These are phyloP conservation scores for Aspergillus coremiiformis DNA, from an alignment of 495 filamentous ascomycete species.

Conservation along the genomic window DNA sequence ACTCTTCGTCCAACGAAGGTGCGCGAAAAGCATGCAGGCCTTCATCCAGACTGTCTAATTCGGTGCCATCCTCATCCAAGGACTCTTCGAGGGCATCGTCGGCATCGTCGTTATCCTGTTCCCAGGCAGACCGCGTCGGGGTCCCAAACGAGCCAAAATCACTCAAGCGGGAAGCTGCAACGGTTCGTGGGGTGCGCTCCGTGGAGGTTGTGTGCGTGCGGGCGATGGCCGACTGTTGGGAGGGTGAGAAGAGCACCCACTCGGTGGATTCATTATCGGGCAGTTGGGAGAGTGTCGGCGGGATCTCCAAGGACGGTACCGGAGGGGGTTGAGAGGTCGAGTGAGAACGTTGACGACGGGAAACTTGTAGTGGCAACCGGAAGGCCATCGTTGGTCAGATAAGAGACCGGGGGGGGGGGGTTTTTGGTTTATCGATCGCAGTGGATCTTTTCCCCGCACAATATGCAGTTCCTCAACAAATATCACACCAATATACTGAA, in stretches of 20 bases:
- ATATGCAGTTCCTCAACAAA: conserved; percentile 8
- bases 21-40: conserved; percentile 78
- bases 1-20: conserved; percentile 48
- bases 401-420: conserved; percentile 7
- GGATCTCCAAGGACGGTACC: conserved; percentile 25
- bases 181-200: conserved; percentile 61
- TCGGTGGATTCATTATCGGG: conserved; percentile 66
- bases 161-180: conserved; percentile 66
- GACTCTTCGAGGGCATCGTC: conserved; percentile 45
- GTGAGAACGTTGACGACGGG: conserved; percentile 51
- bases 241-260: conserved; percentile 93
- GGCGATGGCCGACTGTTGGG: conserved; percentile 49
- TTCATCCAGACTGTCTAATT: conserved; percentile 86
- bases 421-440: conserved; percentile 15
- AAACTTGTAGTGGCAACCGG: conserved; percentile 62
- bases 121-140: conserved; percentile 42
- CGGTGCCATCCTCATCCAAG: conserved; percentile 56
- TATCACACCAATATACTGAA: neutral
- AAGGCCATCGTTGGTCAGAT: conserved; percentile 65
- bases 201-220: conserved; percentile 66
- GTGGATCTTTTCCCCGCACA: conserved; percentile 23
- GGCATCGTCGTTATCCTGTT: conserved; percentile 43
- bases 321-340: conserved; percentile 40
- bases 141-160: conserved; percentile 81
- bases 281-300: conserved; percentile 30